Base-by-base conservation (phyloP, 2,329 filamentous ascomycete genomes). In the Erysiphe pulchra region DNA sequence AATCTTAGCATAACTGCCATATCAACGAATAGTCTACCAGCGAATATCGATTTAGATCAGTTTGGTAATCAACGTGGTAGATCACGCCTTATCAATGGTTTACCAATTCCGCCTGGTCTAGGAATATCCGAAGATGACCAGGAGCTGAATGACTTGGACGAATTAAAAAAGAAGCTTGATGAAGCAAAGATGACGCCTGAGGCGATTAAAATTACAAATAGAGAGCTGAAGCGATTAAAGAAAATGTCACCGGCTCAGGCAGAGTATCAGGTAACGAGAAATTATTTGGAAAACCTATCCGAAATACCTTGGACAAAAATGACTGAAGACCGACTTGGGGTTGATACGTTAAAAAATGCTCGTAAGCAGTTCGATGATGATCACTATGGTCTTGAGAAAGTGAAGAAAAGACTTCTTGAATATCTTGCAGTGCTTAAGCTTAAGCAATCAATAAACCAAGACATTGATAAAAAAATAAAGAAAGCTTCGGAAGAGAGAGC, bases 201-300 rank as follows among this genome's bases (percentile, higher is more conserved):
- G 51, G 86, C 85, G 7, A 71, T 78, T 49, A 94, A 90, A 63
- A 75, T 92, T n/a, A 87, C 85, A 1, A 80, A 92, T 47, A 73
- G 86, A 45, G 90, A 98, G 60, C 61, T 98, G 42, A 82, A 83
- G 56, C 71, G 90, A 18, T 63, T 98, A 50, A 81, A 81, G 56
- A 93, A 93, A 65, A 95, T 95, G 83, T 86, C 84, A 56, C 86
- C 90, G 0, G 83, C 83, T 44, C 90, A 95, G 58, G 87, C 92
- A 34, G 90, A 98, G 57, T 94, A 94, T 57, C 83, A 90, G 50
- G 87, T 98, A 12, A 84, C 81, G 52, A 70, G 87, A 51, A 92
- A 85, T 44, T 98, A 94, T 63, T 69, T 98, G 12, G 90, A 98
- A 62, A 95, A 85, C 12, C 64, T 98, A 47, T 73, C 84, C 0